phyloP scores from a whole-genome alignment of 768 basidiomycete species.

The Mycena vulgaris region DNA sequence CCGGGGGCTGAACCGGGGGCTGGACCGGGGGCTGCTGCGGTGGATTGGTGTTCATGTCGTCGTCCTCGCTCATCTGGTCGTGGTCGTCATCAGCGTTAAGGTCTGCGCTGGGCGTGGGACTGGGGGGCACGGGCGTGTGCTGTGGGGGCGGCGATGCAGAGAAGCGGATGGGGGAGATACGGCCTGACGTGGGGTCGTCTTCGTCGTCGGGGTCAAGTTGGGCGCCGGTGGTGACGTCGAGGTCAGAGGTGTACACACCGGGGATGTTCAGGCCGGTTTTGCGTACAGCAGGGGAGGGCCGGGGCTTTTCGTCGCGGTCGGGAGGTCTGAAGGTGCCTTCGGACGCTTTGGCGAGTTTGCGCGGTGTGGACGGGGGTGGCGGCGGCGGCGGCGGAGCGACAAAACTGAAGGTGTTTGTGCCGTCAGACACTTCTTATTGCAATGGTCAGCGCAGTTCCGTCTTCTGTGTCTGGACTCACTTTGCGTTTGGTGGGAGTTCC shows the following conservation, averaged over 20 bases:
- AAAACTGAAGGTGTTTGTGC: not conserved
- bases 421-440: not conserved
- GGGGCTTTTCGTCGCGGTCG: not conserved
- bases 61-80: not conserved
- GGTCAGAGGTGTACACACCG: too few species aligned
- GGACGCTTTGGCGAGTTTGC: not conserved
- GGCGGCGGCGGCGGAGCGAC: not conserved
- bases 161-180: not conserved
- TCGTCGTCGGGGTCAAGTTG: not conserved
- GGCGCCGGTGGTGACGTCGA: not conserved
- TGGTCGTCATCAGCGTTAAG: not conserved
- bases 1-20: too few species aligned
- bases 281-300: not conserved
- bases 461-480: too few species aligned
- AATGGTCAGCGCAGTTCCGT: too few species aligned
- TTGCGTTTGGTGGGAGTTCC: too few species aligned
- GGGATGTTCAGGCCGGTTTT: too few species aligned
- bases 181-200: not conserved
- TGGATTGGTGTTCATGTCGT: too few species aligned
- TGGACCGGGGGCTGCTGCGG: too few species aligned
- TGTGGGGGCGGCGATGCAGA: not conserved
- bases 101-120: not conserved
- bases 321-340: not conserved
- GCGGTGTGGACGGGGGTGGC: not conserved
- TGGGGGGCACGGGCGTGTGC: not conserved